Evolutionary conservation across 805 yeast species (phyloP).

Genomic region (Candida maltosa): DNA sequence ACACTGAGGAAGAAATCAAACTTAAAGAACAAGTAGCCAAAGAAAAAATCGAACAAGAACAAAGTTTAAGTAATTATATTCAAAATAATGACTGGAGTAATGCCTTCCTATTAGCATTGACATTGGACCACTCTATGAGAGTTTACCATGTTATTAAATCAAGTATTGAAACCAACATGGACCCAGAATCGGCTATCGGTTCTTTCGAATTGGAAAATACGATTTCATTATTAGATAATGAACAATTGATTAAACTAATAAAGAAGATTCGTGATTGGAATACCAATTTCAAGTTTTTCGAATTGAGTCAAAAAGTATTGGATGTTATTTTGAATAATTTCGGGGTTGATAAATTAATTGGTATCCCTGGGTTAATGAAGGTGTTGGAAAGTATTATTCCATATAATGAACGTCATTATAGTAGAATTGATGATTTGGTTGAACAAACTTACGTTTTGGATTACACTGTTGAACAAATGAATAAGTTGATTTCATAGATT

Average conservation of each 20-base stretch:
- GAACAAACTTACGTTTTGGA: slow-evolving; percentile 87
- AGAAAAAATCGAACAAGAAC: slow-evolving; percentile 78
- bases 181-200: slow-evolving; percentile 51
- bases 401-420: slow-evolving; percentile 81
- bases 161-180: slow-evolving; percentile 50
- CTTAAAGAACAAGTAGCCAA: slow-evolving; percentile 51
- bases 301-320: slow-evolving; percentile 75
- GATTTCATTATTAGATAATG: slow-evolving; percentile 53
- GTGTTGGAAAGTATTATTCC: slow-evolving; percentile 78
- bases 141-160: slow-evolving; percentile 72
- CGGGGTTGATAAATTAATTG: slow-evolving; percentile 53
- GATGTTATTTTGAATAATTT: slow-evolving; percentile 58
- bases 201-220: slow-evolving; percentile 60
- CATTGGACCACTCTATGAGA: slow-evolving; percentile 87
- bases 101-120: slow-evolving; percentile 82
- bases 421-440: slow-evolving; percentile 70
- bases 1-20: slow-evolving; percentile 67
- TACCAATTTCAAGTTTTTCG: slow-evolving; percentile 77
- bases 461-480: slow-evolving; percentile 78
- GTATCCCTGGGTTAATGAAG: slow-evolving; percentile 64
- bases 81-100: slow-evolving; percentile 76
- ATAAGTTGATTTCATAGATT: slow-evolving; percentile 15
- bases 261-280: slow-evolving; percentile 92
- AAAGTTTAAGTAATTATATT: slow-evolving; percentile 73
- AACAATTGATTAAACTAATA: slow-evolving; percentile 59